Evolutionary conservation across 129 eudicot genomes (phyloP).

Genomic region (Centella asiatica): DNA sequence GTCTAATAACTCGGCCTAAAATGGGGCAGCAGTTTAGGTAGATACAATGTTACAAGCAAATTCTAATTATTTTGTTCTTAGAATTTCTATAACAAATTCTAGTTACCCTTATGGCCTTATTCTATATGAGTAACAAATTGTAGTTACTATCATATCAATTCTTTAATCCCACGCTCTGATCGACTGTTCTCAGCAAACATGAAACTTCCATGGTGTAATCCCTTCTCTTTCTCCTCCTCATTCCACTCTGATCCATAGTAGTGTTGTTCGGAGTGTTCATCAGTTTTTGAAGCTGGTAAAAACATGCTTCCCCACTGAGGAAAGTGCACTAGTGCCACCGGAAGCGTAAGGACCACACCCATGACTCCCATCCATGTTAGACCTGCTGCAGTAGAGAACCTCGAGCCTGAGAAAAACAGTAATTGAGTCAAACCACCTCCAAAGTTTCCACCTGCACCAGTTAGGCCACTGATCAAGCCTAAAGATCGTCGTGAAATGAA

Average conservation of each 20-base stretch:
- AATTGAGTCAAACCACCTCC: constrained; percentile 62
- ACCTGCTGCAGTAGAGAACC: constrained; percentile 40
- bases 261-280: constrained; percentile 32
- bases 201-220: constrained; percentile 39
- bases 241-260: constrained; percentile 43
- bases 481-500: constrained; percentile 64
- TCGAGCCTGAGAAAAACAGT: constrained; percentile 48
- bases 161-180: constrained; percentile 54
- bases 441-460: constrained; percentile 73
- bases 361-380: constrained; percentile 55
- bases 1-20: no score
- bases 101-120: no score
- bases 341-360: constrained; percentile 52
- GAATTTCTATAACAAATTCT: no score
- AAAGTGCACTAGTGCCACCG: constrained; percentile 46
- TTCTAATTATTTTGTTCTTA: no score
- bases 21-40: no score
- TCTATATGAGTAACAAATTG: no score
- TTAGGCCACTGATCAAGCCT: constrained; percentile 55
- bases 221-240: constrained; percentile 38
- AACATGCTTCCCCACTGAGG: constrained; percentile 78
- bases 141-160: no score
- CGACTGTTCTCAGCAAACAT: constrained; percentile 45
- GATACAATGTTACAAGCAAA: no score
- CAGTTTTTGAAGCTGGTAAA: constrained; percentile 24